phyloP scores from a whole-genome alignment of 2,329 filamentous ascomycete genomes.

The Penicillium olsonii region DNA sequence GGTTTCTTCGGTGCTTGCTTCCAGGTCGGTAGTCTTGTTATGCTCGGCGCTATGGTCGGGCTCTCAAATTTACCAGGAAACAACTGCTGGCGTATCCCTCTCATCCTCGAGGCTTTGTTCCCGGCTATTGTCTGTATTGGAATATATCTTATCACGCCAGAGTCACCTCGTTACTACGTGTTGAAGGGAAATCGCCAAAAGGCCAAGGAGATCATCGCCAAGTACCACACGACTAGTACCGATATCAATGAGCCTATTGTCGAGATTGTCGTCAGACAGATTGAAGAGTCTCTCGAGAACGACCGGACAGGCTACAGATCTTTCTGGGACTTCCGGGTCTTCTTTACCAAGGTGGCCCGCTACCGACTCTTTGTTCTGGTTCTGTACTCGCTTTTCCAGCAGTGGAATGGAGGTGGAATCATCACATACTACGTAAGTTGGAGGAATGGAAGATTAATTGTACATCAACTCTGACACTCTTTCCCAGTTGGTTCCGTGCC shows the following conservation, averaged over 20 bases:
- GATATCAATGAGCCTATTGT: conserved; percentile 46
- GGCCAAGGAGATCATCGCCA: conserved; percentile 38
- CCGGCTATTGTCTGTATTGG: conserved; percentile 49
- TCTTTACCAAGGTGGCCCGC: conserved; percentile 47
- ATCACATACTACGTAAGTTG: conserved; percentile 44
- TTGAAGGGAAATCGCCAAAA: conserved; percentile 36
- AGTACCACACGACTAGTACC: conserved; percentile 46
- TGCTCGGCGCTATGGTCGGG: conserved; percentile 48
- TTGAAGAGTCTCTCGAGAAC: conserved; percentile 48
- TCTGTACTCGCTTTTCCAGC: conserved; percentile 51
- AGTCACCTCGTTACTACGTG: conserved; percentile 40
- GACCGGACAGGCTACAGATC: conserved; percentile 38
- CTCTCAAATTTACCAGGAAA: conserved; percentile 41
- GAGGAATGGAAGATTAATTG: neutral
- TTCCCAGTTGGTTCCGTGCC: conserved; percentile 36
- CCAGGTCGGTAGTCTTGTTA: conserved; percentile 47
- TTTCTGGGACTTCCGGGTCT: conserved; percentile 51
- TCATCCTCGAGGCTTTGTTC: conserved; percentile 52
- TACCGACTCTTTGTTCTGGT: conserved; percentile 48
- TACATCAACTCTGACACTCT: neutral
- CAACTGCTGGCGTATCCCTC: conserved; percentile 41
- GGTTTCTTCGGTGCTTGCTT: conserved; percentile 52
- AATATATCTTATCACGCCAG: conserved; percentile 45
- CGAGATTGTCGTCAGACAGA: conserved; percentile 44
- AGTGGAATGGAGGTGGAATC: conserved; percentile 52